These are phyloP conservation scores for Aspergillus taichungensis DNA, from an alignment of 495 filamentous ascomycete genomes.

Conservation along the genomic window DNA sequence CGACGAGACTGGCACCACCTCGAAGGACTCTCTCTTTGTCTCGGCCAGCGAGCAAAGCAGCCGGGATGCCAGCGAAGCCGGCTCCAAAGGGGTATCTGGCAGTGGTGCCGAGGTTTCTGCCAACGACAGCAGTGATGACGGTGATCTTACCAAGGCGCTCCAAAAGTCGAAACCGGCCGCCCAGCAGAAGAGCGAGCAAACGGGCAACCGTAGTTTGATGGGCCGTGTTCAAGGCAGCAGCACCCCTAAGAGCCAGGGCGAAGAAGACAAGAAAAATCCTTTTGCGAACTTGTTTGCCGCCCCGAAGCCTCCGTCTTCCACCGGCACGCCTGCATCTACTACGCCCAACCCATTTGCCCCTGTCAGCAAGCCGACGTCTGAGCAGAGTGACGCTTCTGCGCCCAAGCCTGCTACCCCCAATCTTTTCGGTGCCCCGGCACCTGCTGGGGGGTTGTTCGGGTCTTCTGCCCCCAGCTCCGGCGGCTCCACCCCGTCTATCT, in stretches of 20 bases:
- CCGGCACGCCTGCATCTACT: conserved; percentile 13
- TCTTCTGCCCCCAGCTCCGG: conserved; percentile 12
- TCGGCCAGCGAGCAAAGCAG: conserved; percentile 18
- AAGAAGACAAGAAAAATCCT: conserved; percentile 16
- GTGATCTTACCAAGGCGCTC: conserved; percentile 14
- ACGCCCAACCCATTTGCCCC: conserved; percentile 20
- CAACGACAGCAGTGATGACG: conserved; percentile 17
- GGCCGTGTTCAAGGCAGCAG: conserved; percentile 45
- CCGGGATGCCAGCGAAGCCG: conserved; percentile 19
- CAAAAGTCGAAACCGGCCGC: conserved; percentile 15
- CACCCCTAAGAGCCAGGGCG: conserved; percentile 35
- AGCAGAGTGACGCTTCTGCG: conserved; percentile 6
- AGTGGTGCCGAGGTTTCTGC: conserved; percentile 12
- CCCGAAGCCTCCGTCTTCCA: conserved; percentile 17
- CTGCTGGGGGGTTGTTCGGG: conserved; percentile 9
- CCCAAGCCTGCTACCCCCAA: conserved; percentile 13
- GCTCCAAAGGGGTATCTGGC: conserved; percentile 8
- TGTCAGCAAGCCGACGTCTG: conserved; percentile 6
- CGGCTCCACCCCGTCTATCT: conserved; percentile 15
- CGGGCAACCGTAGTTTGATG: conserved; percentile 47
- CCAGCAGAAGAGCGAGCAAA: conserved; percentile 11
- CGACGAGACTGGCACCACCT: conserved; percentile 6
- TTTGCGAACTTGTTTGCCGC: conserved; percentile 15
- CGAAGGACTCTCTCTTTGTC: conserved; percentile 6
- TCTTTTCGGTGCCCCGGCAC: conserved; percentile 17